A percentile compares a stretch with the other conserved stretches of the same genome.
Conservation (phyloP, 352 stramenopile species). For the Globisporangium carolinianum region DNA sequence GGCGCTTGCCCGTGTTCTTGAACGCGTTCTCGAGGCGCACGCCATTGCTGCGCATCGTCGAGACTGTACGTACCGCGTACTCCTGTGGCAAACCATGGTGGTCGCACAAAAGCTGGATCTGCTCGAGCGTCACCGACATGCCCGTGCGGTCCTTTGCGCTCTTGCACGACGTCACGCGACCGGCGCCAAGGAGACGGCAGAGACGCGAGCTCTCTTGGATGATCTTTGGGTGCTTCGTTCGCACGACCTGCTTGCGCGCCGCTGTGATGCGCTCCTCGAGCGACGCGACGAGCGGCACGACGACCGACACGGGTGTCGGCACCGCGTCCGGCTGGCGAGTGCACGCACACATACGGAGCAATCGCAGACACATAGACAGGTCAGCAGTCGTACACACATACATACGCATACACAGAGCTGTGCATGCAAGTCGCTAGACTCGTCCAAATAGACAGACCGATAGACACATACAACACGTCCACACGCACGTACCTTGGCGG, state of each 20-base stretch:
- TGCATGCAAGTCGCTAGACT: not conserved
- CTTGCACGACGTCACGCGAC: constrained; percentile 92
- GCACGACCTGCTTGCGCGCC: constrained; percentile 62
- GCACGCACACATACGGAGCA: constrained; percentile 3
- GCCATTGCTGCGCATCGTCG: constrained; percentile 72
- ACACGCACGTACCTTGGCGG: constrained; percentile 18
- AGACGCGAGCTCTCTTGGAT: constrained; percentile 59
- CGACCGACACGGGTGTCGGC: constrained; percentile 31
- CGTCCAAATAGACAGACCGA: not conserved
- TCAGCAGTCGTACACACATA: not conserved
- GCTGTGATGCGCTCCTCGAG: constrained; percentile 45
- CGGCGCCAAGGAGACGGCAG: constrained; percentile 82
- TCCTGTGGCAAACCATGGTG: constrained; percentile 54
- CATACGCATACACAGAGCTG: too few relatives aligned
- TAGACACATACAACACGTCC: too few relatives aligned
- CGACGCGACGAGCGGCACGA: constrained; percentile 33
- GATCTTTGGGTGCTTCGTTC: constrained; percentile 74
- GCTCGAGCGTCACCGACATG: constrained; percentile 95
- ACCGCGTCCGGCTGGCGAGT: constrained; percentile 30
- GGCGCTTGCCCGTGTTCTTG: constrained; percentile 73
- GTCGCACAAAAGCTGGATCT: constrained; percentile 59
- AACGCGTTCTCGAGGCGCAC: constrained; percentile 62
- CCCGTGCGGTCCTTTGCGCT: constrained; percentile 94
- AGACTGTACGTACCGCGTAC: constrained; percentile 53
- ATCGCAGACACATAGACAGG: not conserved